Conservation (phyloP, 2,329 filamentous ascomycete species). For the Fusarium nanum region DNA sequence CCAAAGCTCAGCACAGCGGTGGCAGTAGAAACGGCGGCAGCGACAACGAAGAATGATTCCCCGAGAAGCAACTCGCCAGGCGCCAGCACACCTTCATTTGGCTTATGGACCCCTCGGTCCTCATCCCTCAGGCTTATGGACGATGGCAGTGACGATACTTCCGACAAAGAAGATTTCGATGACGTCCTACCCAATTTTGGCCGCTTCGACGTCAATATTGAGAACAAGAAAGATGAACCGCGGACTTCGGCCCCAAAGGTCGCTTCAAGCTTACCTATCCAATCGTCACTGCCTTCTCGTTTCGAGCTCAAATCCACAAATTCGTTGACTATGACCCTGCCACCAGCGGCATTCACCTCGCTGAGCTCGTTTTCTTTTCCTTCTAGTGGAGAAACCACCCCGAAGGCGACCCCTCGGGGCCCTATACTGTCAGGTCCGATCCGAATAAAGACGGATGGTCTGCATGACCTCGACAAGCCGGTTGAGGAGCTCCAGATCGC, state of each 20-base stretch:
- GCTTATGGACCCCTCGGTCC: conserved; percentile 52
- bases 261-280: conserved; percentile 23
- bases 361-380: conserved; percentile 38
- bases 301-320: conserved; percentile 38
- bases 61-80: conserved; percentile 41
- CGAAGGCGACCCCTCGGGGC: conserved; percentile 40
- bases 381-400: conserved; percentile 31
- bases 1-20: conserved; percentile 33
- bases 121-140: conserved; percentile 59
- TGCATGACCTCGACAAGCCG: conserved; percentile 45
- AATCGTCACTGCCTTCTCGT: conserved; percentile 18
- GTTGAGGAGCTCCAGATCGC: conserved; percentile 50
- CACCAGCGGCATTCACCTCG: conserved; percentile 38
- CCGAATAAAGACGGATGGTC: conserved; percentile 50
- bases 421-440: conserved; percentile 53
- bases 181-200: conserved; percentile 65
- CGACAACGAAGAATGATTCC: conserved; percentile 12
- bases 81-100: conserved; percentile 40
- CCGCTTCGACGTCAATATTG: conserved; percentile 44
- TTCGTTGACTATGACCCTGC: conserved; percentile 36
- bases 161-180: conserved; percentile 59
- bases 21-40: background rate
- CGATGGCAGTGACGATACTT: conserved; percentile 60
- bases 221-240: conserved; percentile 25
- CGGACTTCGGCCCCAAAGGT: background rate